phyloP scores from a whole-genome alignment of 257 asterid genomes.

The Catharanthus roseus region DNA sequence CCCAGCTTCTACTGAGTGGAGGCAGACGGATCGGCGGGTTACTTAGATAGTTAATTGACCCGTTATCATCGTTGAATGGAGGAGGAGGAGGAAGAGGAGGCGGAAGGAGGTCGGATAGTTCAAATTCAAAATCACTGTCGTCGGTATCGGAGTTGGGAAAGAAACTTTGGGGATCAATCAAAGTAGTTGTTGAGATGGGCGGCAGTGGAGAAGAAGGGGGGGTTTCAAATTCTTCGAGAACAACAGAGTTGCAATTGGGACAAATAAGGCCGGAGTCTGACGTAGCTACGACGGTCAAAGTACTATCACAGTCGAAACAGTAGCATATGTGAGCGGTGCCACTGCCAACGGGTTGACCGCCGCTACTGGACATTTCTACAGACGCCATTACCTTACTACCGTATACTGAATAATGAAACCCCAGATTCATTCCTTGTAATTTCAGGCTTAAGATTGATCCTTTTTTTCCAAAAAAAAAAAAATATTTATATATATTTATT shows the following conservation, averaged over 20 bases:
- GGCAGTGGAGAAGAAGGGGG: neutral
- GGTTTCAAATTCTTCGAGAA: conserved; percentile 6
- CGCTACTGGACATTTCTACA: neutral
- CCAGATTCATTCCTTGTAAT: too few relatives aligned
- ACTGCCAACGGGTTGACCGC: neutral
- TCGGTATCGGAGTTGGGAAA: neutral
- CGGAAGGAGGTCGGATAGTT: neutral
- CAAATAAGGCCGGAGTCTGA: neutral
- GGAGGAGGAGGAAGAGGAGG: neutral
- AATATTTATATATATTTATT: too few relatives aligned
- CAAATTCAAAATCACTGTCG: neutral
- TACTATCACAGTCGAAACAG: conserved; percentile 1
- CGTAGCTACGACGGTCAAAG: neutral
- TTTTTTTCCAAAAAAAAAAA: too few relatives aligned
- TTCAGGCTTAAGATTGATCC: too few relatives aligned
- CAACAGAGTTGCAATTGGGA: neutral
- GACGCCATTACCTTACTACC: neutral
- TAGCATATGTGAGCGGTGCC: neutral
- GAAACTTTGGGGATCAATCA: neutral
- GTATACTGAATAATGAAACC: too few relatives aligned
- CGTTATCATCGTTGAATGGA: neutral
- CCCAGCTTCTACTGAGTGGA: too few relatives aligned
- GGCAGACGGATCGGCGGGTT: neutral
- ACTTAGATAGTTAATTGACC: neutral
- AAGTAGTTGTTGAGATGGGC: too few relatives aligned